phyloP scores from a whole-genome alignment of 1,284 basidiomycete genomes.

The Xerocomus minutiporus region DNA sequence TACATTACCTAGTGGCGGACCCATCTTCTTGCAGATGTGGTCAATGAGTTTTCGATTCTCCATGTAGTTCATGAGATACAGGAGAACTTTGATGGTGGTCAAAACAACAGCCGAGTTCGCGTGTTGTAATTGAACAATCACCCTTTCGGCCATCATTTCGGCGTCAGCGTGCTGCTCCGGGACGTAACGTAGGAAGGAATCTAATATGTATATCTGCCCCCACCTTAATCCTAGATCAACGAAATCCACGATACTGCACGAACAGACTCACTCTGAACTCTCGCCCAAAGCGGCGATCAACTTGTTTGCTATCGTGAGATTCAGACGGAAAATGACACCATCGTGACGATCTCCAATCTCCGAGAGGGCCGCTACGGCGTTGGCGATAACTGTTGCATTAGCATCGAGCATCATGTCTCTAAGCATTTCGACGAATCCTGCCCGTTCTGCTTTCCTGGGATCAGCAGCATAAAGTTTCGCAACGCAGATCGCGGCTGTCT shows the following conservation, averaged over 20 bases:
- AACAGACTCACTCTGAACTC: slow-evolving; percentile 77
- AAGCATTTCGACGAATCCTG: slow-evolving; percentile 80
- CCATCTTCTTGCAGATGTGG: slow-evolving; percentile 94
- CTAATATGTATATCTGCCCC: slow-evolving; percentile 98
- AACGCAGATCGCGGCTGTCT: slow-evolving; percentile 92
- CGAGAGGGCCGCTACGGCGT: slow-evolving; percentile 90
- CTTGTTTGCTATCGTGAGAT: slow-evolving; percentile 78
- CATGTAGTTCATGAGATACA: slow-evolving; percentile 99
- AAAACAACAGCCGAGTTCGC: slow-evolving; percentile 94
- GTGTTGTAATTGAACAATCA: slow-evolving; percentile 87
- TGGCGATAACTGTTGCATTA: slow-evolving; percentile 93
- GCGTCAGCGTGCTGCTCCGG: slow-evolving; percentile 87
- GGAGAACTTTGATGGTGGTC: slow-evolving; percentile 90
- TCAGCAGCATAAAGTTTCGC: slow-evolving; percentile 89
- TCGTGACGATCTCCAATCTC: slow-evolving; percentile 90
- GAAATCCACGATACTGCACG: neutral
- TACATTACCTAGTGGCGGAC: slow-evolving; percentile 81
- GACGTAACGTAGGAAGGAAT: slow-evolving; percentile 89
- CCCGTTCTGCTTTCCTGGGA: slow-evolving; percentile 77
- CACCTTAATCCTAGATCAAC: slow-evolving; percentile 55
- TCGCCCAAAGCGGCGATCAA: slow-evolving; percentile 81
- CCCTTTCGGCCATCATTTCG: slow-evolving; percentile 89
- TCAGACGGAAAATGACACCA: slow-evolving; percentile 84
- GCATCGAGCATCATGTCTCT: slow-evolving; percentile 87
- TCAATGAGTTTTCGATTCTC: slow-evolving; percentile 83